phyloP scores from a whole-genome alignment of 1,284 basidiomycete genomes.

The Coniferiporia sulphurascens region DNA sequence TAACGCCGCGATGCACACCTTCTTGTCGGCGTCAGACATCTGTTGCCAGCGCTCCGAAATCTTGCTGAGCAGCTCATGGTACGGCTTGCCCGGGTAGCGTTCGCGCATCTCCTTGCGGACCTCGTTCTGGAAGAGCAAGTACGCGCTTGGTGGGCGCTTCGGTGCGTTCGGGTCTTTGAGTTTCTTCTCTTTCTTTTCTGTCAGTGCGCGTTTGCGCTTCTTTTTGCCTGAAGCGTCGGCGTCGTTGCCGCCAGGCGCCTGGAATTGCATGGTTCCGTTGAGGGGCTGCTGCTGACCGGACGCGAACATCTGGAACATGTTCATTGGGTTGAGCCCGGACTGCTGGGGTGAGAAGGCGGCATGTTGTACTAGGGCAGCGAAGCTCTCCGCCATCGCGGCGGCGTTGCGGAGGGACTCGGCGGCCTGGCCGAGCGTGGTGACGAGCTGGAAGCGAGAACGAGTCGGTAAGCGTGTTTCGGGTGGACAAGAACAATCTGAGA shows the following conservation, averaged over 20 bases:
- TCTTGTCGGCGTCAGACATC: constrained; percentile 66
- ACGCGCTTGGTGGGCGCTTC: constrained; percentile 91
- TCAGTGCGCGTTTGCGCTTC: constrained; percentile 26
- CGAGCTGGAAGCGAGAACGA: constrained; percentile 36
- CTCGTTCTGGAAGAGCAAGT: constrained; percentile 94
- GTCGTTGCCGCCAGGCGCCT: constrained; percentile 25
- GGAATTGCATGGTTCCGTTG: background rate
- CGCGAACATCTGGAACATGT: constrained; percentile 12
- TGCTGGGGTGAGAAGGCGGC: background rate
- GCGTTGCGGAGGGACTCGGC: constrained; percentile 56
- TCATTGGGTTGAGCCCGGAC: constrained; percentile 8
- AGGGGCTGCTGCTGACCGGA: background rate
- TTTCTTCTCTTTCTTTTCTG: constrained; percentile 40
- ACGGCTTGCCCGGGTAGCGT: constrained; percentile 58
- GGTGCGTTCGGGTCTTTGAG: constrained; percentile 89
- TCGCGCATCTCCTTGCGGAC: constrained; percentile 71
- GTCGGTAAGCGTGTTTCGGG: background rate
- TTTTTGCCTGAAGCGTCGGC: constrained; percentile 39
- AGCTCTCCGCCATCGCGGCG: constrained; percentile 52
- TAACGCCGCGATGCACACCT: constrained; percentile 40
- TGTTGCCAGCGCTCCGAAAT: constrained; percentile 75
- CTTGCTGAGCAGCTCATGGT: constrained; percentile 68
- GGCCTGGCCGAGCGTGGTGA: constrained; percentile 45
- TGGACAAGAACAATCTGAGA: background rate
- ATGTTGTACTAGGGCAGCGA: constrained; percentile 38